Evolutionary conservation across 768 basidiomycete species (phyloP).

Genomic region (Russula abietina): DNA sequence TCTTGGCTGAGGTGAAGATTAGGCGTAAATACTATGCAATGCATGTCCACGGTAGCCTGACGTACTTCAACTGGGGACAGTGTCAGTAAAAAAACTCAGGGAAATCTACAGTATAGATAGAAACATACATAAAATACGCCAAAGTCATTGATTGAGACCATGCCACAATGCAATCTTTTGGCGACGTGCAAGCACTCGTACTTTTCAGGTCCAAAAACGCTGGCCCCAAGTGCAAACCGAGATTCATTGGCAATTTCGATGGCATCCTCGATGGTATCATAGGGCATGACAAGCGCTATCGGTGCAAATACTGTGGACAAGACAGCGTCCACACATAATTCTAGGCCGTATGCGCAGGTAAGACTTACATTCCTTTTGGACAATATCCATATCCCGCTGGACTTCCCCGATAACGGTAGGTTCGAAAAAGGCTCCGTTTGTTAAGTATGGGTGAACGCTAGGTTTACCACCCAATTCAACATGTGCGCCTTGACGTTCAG

Average conservation of each 20-base stretch:
- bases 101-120: slow-evolving; percentile 6
- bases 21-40: slow-evolving; percentile 8
- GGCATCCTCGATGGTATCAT: slow-evolving; percentile 78
- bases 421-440: slow-evolving; percentile 74
- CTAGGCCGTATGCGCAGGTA: neutral
- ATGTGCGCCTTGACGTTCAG: slow-evolving; percentile 60
- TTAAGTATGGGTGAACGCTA: slow-evolving; percentile 59
- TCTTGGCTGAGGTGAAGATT: slow-evolving; percentile 59
- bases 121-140: slow-evolving; percentile 74
- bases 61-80: slow-evolving; percentile 57
- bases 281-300: slow-evolving; percentile 79
- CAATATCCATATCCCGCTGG: slow-evolving; percentile 62
- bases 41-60: slow-evolving; percentile 20
- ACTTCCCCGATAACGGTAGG: slow-evolving; percentile 87
- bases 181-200: slow-evolving; percentile 75
- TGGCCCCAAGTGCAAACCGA: slow-evolving; percentile 85
- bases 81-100: slow-evolving; percentile 24
- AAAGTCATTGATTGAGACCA: slow-evolving; percentile 97
- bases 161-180: slow-evolving; percentile 79
- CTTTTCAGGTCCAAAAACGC: slow-evolving; percentile 87
- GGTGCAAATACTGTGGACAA: slow-evolving; percentile 77
- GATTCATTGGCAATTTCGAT: slow-evolving; percentile 85
- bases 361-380: slow-evolving; percentile 68
- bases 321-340: slow-evolving; percentile 12
- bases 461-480: slow-evolving; percentile 58